phyloP scores from a whole-genome alignment of 768 basidiomycete species.

The Psilocybe subaeruginosa region DNA sequence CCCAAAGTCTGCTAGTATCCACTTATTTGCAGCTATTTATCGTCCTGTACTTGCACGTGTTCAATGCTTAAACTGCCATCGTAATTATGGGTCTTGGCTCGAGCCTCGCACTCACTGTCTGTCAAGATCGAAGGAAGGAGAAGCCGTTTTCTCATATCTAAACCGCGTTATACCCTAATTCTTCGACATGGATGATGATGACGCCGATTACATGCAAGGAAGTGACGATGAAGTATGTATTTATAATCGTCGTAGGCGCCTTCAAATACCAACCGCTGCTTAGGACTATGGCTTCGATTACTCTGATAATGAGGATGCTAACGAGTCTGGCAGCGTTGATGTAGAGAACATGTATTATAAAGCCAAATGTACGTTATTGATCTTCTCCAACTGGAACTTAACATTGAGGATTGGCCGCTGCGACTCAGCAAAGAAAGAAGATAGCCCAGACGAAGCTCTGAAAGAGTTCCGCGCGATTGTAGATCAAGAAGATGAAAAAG shows the following conservation, averaged over 20 bases:
- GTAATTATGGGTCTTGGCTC: not conserved
- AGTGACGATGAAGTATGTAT: slow-evolving; percentile 76
- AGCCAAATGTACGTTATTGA: slow-evolving; percentile 77
- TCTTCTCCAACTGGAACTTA: not conserved
- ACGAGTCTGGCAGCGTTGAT: slow-evolving; percentile 81
- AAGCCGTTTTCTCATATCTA: not conserved
- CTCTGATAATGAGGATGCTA: slow-evolving; percentile 85
- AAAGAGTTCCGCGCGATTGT: slow-evolving; percentile 90
- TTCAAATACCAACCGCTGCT: slow-evolving; percentile 1
- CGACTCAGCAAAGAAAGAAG: slow-evolving; percentile 83
- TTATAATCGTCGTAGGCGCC: slow-evolving; percentile 5
- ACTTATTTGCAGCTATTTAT: too few relatives aligned
- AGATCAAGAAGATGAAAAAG: slow-evolving; percentile 88
- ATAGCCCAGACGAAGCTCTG: slow-evolving; percentile 88
- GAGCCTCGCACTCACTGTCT: too few relatives aligned
- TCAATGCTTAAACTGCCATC: too few relatives aligned
- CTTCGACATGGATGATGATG: slow-evolving; percentile 82
- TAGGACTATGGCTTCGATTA: slow-evolving; percentile 98
- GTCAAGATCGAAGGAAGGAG: slow-evolving; percentile 3
- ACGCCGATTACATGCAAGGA: slow-evolving; percentile 93
- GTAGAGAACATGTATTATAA: slow-evolving; percentile 99
- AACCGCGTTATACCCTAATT: not conserved
- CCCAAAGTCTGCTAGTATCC: too few relatives aligned
- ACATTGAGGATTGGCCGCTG: slow-evolving; percentile 7
- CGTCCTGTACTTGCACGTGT: too few relatives aligned